Base-by-base conservation (phyloP, 1,284 basidiomycete genomes). In the Papiliotrema fonsecae region DNA sequence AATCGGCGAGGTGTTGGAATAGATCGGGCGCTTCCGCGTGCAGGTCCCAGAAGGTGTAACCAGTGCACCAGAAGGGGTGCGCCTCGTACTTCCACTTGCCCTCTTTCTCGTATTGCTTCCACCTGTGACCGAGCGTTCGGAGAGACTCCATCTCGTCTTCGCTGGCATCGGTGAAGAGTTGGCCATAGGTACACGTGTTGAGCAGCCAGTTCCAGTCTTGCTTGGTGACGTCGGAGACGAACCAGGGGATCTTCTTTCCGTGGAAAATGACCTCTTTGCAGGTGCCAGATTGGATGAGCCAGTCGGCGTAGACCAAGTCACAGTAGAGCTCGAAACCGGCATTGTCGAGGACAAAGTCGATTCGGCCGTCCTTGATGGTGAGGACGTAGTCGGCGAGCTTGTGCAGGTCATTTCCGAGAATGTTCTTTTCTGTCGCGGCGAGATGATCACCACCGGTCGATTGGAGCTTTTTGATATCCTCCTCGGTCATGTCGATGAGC, bases 401-500 rank as follows among this genome's bases (percentile, higher is more conserved):
- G 49, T 78, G 74, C 54, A 96, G 78, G 69, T 73, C 53, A 64
- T 72, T 70, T 34, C 67, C 68, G 52, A 72, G 60, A 52, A 74
- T 77, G 69, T 97, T 97, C 78, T 94, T 92, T 75, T 97, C 92
- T 0, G 93, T 96, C 1, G 90, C 88, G 6, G 93, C 92, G 40
- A 97, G 83, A 59, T 92, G 85, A 49, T 94, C 93, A 26, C 92
- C 92, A 24, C 93, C 94, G 19, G 93, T 97, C 16, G 90, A 92
- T 72, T 98, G 93, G n/a, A 97, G 80, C 48, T 87, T 83, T 75
- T 94, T 94, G 76, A 98, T 97, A 73, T 97, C 93, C 38, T 97
- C 93, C 75, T 97, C 93, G 13, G 89, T 90, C 93, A 97, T 97
- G 77, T 97, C 91, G 76, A 97, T 97, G 48, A 97, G 80, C 28